Base-by-base conservation (phyloP, 2,329 filamentous ascomycete genomes). In the Botrytis porri region DNA sequence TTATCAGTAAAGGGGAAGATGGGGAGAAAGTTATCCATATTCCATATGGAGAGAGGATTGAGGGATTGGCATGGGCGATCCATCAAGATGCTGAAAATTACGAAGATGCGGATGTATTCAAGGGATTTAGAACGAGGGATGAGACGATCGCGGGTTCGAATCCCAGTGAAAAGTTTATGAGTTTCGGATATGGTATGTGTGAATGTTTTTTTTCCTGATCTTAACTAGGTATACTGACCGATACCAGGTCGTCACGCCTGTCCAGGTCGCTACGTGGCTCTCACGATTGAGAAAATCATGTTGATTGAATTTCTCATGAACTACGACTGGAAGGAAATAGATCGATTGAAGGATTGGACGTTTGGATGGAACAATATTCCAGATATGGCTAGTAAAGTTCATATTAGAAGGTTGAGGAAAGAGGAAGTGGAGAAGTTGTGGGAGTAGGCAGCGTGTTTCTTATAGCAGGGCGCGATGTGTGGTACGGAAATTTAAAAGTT, bases 281-380 rank as follows among this genome's bases (percentile, higher is more conserved):
- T 70, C 7, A 51, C 41, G 5, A 63, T 70, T 6, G 69, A 70
- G 43, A 70, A 70, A 25, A 37, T 70, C 22, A 70, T 70, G 69
- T 37, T 62, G 18, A 51, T 70, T 8, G 57, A 70, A 48, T 70
- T 70, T 7, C 43, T 70, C 39, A 63, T 70, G 69, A 70, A 70
- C 12, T 71, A 64, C n/a, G 69, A 64, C 25, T 71, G 69, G 69
- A 71, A 71, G 37, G 69, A 63, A 6, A 54, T 71, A 16, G 69
- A 71, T 25, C 37, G 69, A 25, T 51, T 64, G 8, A 51, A 71
- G 32, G 69, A 71, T 64, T 71, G 59, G 69, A 64, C 69, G 12
- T 71, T 71, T 64, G 59, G 69, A 48, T 71, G 59, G 59, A 71
- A 71, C 0, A 71, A 71, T 12, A 71, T 71, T 5, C 69, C 69